Percentiles rank a stretch among this genome's conserved stretches.
Evolutionary conservation across 2,329 filamentous ascomycete species (phyloP).

Genomic region (Colletotrichum caudatum): DNA sequence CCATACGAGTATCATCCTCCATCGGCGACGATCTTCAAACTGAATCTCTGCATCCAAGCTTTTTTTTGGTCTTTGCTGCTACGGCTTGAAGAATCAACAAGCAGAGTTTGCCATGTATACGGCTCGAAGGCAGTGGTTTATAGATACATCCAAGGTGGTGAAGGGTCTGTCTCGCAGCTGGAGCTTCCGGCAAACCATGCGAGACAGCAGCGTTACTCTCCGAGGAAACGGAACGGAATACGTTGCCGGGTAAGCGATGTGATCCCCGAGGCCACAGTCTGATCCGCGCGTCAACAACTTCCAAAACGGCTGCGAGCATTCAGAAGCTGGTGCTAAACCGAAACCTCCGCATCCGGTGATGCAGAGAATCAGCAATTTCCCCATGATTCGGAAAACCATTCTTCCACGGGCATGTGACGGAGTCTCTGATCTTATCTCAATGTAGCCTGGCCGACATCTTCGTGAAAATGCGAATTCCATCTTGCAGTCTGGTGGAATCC

Average conservation of each 20-base stretch:
- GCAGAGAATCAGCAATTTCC: slow-evolving; percentile 1
- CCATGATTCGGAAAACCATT: too few species aligned
- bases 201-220: not conserved
- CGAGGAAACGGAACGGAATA: not conserved
- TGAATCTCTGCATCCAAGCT: not conserved
- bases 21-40: too few species aligned
- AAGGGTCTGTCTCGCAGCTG: not conserved
- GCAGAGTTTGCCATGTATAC: too few species aligned
- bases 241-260: not conserved
- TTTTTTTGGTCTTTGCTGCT: not conserved
- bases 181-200: not conserved
- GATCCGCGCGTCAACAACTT: not conserved
- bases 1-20: too few species aligned
- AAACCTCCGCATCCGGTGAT: slow-evolving; percentile 8
- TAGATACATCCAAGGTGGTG: too few species aligned
- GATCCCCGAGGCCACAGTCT: not conserved
- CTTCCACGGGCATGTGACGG: slow-evolving; percentile 6
- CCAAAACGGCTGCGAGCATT: slow-evolving; percentile 13
- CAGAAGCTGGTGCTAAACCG: not conserved
- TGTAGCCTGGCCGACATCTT: not conserved
- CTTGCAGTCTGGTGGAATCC: not conserved
- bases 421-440: not conserved
- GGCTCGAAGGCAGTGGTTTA: too few species aligned
- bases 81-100: not conserved
- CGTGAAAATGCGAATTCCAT: not conserved